Evolutionary conservation across 352 stramenopile species (phyloP).

Genomic region (Phytophthora colocasiae): DNA sequence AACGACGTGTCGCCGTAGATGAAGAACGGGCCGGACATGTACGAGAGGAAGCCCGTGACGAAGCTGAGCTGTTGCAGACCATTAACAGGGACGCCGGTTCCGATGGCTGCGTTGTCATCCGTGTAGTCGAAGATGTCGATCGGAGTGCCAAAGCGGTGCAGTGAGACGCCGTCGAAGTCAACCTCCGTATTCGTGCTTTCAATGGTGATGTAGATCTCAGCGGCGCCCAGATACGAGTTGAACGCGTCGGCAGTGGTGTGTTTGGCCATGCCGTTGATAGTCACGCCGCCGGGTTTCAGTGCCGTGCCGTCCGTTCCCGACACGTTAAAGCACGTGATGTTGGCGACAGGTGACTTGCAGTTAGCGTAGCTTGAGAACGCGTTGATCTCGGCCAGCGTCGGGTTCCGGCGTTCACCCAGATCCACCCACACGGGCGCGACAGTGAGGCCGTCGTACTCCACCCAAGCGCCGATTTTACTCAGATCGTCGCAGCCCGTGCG

Average conservation of each 20-base stretch:
- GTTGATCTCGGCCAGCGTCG: slow-evolving; percentile 64
- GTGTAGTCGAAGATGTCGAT: slow-evolving; percentile 46
- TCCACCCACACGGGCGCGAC: slow-evolving; percentile 56
- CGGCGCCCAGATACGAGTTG: slow-evolving; percentile 52
- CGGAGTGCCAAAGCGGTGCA: slow-evolving; percentile 59
- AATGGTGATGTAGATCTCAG: slow-evolving; percentile 61
- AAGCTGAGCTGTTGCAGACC: slow-evolving; percentile 75
- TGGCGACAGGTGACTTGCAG: slow-evolving; percentile 52
- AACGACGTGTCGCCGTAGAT: slow-evolving; percentile 66
- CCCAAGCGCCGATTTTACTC: slow-evolving; percentile 64
- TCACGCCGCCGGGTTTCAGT: slow-evolving; percentile 50
- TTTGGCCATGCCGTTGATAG: slow-evolving; percentile 57
- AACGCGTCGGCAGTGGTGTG: slow-evolving; percentile 38
- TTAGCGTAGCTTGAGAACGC: slow-evolving; percentile 63
- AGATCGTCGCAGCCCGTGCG: slow-evolving; percentile 75
- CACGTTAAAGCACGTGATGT: slow-evolving; percentile 66
- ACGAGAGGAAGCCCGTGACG: slow-evolving; percentile 71
- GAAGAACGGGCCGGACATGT: slow-evolving; percentile 75
- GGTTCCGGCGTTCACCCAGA: slow-evolving; percentile 62
- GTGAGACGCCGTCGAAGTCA: slow-evolving; percentile 52
- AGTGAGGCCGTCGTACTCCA: slow-evolving; percentile 66
- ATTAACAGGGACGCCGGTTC: slow-evolving; percentile 64
- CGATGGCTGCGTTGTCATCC: slow-evolving; percentile 39
- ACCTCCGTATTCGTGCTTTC: slow-evolving; percentile 45
- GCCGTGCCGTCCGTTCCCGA: slow-evolving; percentile 52